Conservation (phyloP, 306 rosid genomes). For the Trifolium repens region DNA sequence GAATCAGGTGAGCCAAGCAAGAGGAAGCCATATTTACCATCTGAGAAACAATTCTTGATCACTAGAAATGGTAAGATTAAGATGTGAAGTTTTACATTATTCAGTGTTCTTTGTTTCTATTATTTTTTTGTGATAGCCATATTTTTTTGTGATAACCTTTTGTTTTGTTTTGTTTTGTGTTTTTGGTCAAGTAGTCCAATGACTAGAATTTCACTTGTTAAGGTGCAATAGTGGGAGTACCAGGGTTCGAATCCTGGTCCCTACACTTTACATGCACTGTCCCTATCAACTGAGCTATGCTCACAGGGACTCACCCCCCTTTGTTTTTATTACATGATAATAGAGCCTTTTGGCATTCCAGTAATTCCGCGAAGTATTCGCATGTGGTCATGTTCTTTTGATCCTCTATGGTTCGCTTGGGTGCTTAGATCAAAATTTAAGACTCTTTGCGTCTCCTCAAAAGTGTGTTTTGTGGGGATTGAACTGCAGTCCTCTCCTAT, state of each 20-base stretch:
- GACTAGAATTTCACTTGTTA: too few species aligned
- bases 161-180: too few species aligned
- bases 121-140: background rate
- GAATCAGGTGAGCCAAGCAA: slow-evolving; percentile 92
- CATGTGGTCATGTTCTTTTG: background rate
- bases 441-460: background rate
- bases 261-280: too few species aligned
- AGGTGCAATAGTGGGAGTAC: too few species aligned
- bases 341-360: background rate
- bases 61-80: slow-evolving; percentile 80
- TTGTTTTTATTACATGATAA: too few species aligned
- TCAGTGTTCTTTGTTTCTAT: background rate
- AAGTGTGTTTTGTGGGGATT: background rate
- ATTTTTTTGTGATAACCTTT: background rate
- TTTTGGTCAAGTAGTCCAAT: too few species aligned
- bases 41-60: slow-evolving; percentile 83
- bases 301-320: too few species aligned
- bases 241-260: too few species aligned
- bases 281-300: too few species aligned
- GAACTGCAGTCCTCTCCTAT: background rate
- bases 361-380: background rate
- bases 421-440: background rate
- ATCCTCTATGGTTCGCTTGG: background rate
- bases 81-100: background rate
- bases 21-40: slow-evolving; percentile 88